phyloP scores from a whole-genome alignment of 768 basidiomycete species.

The Cubamyces sp. region DNA sequence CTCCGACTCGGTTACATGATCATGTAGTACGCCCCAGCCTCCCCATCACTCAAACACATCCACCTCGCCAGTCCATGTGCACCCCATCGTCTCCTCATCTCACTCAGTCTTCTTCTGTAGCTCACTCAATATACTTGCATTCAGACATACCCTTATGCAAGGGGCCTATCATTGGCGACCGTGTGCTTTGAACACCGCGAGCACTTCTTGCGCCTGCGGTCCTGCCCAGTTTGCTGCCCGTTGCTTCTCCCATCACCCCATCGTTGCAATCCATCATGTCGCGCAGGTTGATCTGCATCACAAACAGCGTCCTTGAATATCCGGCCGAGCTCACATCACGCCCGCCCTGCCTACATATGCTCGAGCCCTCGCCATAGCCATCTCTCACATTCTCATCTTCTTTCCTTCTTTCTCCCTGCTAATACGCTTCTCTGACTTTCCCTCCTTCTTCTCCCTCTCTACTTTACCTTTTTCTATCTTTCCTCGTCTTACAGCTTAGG shows the following conservation, averaged over 20 bases:
- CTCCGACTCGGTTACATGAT: not conserved
- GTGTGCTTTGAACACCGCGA: too few relatives aligned
- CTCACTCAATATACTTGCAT: too few relatives aligned
- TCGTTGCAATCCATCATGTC: conserved; percentile 26
- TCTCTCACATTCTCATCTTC: conserved; percentile 6
- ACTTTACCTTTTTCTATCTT: conserved; percentile 26
- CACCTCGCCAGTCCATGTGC: too few relatives aligned
- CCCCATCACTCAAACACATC: not conserved
- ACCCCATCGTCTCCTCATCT: too few relatives aligned
- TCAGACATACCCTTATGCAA: too few relatives aligned
- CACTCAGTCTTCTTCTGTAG: too few relatives aligned
- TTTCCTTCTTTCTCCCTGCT: conserved; percentile 14
- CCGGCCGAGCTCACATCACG: not conserved
- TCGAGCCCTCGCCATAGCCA: not conserved
- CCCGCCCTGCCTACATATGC: conserved; percentile 9
- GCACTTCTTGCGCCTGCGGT: too few relatives aligned
- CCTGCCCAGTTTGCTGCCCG: not conserved
- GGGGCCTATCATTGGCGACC: too few relatives aligned
- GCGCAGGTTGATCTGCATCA: conserved; percentile 22
- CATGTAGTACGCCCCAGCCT: not conserved
- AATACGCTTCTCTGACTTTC: conserved; percentile 28
- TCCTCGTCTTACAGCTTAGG: conserved; percentile 30
- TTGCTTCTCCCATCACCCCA: conserved; percentile 16
- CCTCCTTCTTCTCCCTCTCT: conserved; percentile 30
- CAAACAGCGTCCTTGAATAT: conserved; percentile 6